Conservation (phyloP, 257 asterid genomes). For the Mitragyna speciosa region DNA sequence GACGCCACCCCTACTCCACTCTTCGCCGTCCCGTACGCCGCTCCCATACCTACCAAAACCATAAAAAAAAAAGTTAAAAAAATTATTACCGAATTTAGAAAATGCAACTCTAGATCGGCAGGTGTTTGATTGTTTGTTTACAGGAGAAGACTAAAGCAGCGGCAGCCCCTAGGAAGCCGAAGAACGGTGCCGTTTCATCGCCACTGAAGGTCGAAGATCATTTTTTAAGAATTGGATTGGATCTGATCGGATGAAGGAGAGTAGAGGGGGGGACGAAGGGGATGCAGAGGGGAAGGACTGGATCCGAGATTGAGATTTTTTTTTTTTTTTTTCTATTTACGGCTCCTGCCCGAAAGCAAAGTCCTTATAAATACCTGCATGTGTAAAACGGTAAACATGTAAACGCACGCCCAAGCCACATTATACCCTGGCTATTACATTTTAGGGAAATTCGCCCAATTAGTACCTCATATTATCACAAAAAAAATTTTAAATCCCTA, state of each 20-base stretch:
- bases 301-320: constrained; percentile 16
- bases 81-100: background rate
- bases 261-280: background rate
- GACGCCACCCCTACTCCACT: constrained; percentile 88
- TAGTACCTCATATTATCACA: too few species aligned
- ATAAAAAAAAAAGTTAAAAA: background rate
- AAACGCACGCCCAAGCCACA: too few species aligned
- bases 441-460: too few species aligned
- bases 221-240: constrained; percentile 12
- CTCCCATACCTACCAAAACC: constrained; percentile 62
- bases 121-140: constrained; percentile 19
- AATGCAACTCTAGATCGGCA: constrained; percentile 35
- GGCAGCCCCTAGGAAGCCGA: constrained; percentile 82
- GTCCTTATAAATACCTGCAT: background rate
- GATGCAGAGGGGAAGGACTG: background rate
- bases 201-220: constrained; percentile 66
- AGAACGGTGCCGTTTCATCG: constrained; percentile 79
- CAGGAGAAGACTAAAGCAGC: constrained; percentile 79
- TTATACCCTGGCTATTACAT: too few species aligned
- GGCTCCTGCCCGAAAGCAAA: background rate
- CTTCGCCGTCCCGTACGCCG: constrained; percentile 71
- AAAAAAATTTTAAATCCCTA: too few species aligned
- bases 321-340: background rate
- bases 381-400: too few species aligned
- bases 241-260: background rate